A percentile compares a stretch with the other conserved stretches of the same genome.
Evolutionary conservation across 2,329 filamentous ascomycete genomes (phyloP).

Genomic region (Alternaria conjuncta): DNA sequence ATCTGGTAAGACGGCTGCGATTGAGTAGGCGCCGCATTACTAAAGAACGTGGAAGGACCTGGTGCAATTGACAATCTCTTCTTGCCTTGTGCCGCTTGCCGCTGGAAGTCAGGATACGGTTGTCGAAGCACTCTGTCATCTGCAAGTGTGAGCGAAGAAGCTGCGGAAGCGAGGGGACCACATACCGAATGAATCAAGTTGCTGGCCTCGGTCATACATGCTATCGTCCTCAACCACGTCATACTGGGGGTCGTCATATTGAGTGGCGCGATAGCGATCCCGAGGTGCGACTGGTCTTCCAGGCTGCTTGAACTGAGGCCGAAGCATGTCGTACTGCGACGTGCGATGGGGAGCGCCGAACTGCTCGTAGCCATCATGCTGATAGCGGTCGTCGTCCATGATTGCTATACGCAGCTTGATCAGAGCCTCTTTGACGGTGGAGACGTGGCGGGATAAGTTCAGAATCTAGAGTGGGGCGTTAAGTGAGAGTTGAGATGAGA

Average conservation of each 20-base stretch:
- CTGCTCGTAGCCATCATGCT: slow-evolving; percentile 16
- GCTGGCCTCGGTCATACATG: slow-evolving; percentile 15
- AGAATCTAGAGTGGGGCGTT: background rate
- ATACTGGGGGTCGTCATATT: slow-evolving; percentile 20
- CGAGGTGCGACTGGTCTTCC: slow-evolving; percentile 16
- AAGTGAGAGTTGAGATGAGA: slow-evolving; percentile 11
- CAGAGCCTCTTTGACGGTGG: background rate
- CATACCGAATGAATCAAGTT: slow-evolving; percentile 60
- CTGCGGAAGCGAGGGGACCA: background rate
- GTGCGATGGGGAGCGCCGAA: background rate
- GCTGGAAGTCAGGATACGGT: slow-evolving; percentile 41
- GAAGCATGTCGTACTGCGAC: slow-evolving; percentile 20
- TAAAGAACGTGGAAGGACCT: slow-evolving; percentile 16
- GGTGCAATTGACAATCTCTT: slow-evolving; percentile 49
- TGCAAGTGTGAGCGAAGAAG: slow-evolving; percentile 18
- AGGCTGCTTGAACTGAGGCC: slow-evolving; percentile 19
- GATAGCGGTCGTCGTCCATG: slow-evolving; percentile 29
- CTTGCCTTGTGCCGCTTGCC: slow-evolving; percentile 42
- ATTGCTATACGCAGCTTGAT: background rate
- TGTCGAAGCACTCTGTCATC: slow-evolving; percentile 45
- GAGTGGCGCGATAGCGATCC: slow-evolving; percentile 34
- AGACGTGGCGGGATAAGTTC: background rate
- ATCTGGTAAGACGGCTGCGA: slow-evolving; percentile 5
- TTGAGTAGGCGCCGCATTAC: slow-evolving; percentile 4
- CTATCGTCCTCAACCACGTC: slow-evolving; percentile 36